Base-by-base conservation (phyloP, 495 filamentous ascomycete species). In the Bryoglossum gracile region DNA sequence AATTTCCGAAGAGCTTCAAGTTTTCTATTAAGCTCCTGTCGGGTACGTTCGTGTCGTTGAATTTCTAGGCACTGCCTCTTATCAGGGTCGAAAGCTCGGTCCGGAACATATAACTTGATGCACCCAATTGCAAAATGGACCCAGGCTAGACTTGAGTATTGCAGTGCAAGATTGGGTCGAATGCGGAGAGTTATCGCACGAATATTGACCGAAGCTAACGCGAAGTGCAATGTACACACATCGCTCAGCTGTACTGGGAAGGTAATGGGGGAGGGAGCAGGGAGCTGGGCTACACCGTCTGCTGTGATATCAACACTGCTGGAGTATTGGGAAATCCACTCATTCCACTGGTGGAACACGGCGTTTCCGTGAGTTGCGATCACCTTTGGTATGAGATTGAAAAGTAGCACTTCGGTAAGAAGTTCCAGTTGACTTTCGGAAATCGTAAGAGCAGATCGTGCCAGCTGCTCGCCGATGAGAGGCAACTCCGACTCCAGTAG, bases 61-160 rank as follows among this genome's bases (percentile, higher is more conserved):
- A 80, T 74, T 54, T 89, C 80, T 4, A 97, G 68, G 32, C 82
- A 75, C n/a, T 84, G 73, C 46, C 78, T 76, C 46, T 90, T 69
- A 19, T 90, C 87, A 10, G 92, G 92, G 62, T 99, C 92, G 50
- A 86, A 91, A 2, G 84, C 74, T 58, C 80, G 80, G 61, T 94
- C 83, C 0, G 94, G 89, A 3, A 96, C 82, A 56, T 89, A 97
- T 6, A 96, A 74, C 36, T 77, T 75, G 22, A 99, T 65, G 40
- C 75, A 76, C 0, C 74, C 83, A 1, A 83, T 49, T 3, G 80
- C 76, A 48, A 87, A 83, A 23, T 76, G 64, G 4, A 78, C 62
- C 84, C 84, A 89, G 4, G 85, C 81, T 1, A 72, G 55, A 3
- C 72, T 70, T 2, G 65, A 62, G 18, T 63, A 65, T 22, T 45